phyloP scores from a whole-genome alignment of 129 eudicot genomes.

The Chrysanthemum makinoi region DNA sequence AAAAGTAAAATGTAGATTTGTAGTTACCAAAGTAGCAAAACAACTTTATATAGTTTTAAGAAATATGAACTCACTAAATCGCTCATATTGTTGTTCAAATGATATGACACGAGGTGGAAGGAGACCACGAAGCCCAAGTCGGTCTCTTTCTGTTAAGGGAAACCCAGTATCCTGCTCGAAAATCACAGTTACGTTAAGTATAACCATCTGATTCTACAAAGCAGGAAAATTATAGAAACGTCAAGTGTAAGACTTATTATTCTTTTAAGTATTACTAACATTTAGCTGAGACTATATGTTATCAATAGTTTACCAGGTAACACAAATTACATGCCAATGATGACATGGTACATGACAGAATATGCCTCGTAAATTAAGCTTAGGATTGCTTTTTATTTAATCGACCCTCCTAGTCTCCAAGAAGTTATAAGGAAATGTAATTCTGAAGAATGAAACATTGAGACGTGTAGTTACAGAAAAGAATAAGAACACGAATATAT shows the following conservation, averaged over 20 bases:
- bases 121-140: constrained; percentile 98
- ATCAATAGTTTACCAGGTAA: too few species aligned
- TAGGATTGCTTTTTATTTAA: background rate
- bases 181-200: background rate
- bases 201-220: constrained; percentile 7
- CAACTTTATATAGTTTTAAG: constrained; percentile 2
- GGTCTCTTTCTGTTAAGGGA: constrained; percentile 96
- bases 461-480: background rate
- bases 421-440: background rate
- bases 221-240: background rate
- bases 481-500: background rate
- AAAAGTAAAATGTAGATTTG: background rate
- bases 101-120: constrained; percentile 98
- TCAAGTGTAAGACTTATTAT: background rate
- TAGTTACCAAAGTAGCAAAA: background rate
- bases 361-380: too few species aligned
- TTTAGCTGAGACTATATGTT: background rate
- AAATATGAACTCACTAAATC: constrained; percentile 71
- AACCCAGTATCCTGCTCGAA: constrained; percentile 87
- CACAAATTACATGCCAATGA: too few species aligned
- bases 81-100: constrained; percentile 91
- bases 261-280: background rate
- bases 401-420: background rate
- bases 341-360: too few species aligned
- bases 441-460: background rate